These are phyloP conservation scores for Tetrapisispora fleetii DNA, from an alignment of 805 yeast species.

Conservation along the genomic window DNA sequence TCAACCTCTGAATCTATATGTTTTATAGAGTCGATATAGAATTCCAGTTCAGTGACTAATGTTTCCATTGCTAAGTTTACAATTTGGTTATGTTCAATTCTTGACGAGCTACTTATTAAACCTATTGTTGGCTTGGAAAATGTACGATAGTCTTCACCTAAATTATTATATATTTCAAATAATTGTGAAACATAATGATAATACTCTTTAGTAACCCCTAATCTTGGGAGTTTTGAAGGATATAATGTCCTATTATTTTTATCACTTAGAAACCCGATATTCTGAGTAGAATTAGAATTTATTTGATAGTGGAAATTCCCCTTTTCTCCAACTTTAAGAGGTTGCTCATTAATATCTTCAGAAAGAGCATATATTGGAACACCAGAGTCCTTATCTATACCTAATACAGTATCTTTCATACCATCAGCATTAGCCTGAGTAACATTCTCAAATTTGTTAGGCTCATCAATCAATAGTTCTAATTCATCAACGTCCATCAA, in stretches of 20 bases:
- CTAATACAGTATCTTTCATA: slow-evolving; percentile 15
- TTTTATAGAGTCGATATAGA: slow-evolving; percentile 26
- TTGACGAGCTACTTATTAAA: slow-evolving; percentile 27
- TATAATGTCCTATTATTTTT: slow-evolving; percentile 32
- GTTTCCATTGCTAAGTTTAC: slow-evolving; percentile 31
- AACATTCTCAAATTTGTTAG: neutral
- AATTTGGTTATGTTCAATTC: slow-evolving; percentile 29
- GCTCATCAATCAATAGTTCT: slow-evolving; percentile 15
- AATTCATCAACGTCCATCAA: slow-evolving; percentile 24
- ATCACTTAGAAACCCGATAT: slow-evolving; percentile 33
- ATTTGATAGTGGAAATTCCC: slow-evolving; percentile 34
- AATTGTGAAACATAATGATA: slow-evolving; percentile 38
- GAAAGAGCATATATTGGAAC: slow-evolving; percentile 16
- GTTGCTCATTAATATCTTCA: slow-evolving; percentile 6
- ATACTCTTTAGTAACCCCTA: slow-evolving; percentile 35
- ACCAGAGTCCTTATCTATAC: slow-evolving; percentile 16
- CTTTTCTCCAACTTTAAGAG: slow-evolving; percentile 7
- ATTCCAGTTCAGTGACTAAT: slow-evolving; percentile 28
- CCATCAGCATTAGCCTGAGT: slow-evolving; percentile 9
- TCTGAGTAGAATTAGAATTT: slow-evolving; percentile 33
- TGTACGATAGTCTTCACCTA: slow-evolving; percentile 34
- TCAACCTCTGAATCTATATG: slow-evolving; percentile 21
- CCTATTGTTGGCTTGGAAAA: slow-evolving; percentile 36
- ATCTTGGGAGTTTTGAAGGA: slow-evolving; percentile 33
- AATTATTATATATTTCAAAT: slow-evolving; percentile 43